Evolutionary conservation across 768 basidiomycete species (phyloP).

Genomic region (Naganishia onofrii): DNA sequence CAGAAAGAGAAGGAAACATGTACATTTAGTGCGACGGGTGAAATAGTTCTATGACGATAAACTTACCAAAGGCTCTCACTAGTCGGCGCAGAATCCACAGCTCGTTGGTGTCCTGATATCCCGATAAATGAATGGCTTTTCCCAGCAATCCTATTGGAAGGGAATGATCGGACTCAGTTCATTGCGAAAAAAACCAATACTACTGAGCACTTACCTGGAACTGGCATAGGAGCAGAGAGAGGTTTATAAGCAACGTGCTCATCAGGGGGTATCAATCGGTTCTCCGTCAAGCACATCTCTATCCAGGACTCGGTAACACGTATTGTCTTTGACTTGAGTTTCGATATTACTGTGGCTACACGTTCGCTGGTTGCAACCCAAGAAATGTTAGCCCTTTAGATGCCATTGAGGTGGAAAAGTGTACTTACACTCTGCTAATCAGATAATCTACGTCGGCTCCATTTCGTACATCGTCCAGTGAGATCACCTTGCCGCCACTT

Average conservation of each 20-base stretch:
- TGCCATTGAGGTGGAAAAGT: neutral
- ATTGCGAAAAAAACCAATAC: neutral
- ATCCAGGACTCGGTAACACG: constrained; percentile 88
- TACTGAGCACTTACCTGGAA: constrained; percentile 57
- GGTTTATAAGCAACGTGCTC: constrained; percentile 73
- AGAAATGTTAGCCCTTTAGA: neutral
- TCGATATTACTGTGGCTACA: constrained; percentile 9
- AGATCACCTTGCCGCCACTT: constrained; percentile 38
- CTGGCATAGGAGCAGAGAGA: constrained; percentile 61
- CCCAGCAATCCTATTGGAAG: neutral
- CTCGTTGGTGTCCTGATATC: constrained; percentile 16
- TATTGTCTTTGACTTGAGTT: constrained; percentile 27
- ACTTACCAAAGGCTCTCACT: constrained; percentile 65
- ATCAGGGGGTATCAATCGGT: constrained; percentile 65
- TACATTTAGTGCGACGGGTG: neutral
- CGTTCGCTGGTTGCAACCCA: neutral
- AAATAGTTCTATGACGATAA: neutral
- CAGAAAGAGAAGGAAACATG: neutral
- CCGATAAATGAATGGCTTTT: constrained; percentile 14
- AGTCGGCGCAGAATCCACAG: constrained; percentile 54
- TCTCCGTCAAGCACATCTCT: constrained; percentile 75
- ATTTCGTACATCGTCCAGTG: constrained; percentile 35
- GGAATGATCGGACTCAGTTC: neutral
- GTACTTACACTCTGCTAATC: constrained; percentile 44
- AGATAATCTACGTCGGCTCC: constrained; percentile 45